A percentile compares a stretch with the other conserved stretches of the same genome.
Evolutionary conservation across 352 stramenopile genomes (phyloP).

Genomic region (Phytophthora sp.): DNA sequence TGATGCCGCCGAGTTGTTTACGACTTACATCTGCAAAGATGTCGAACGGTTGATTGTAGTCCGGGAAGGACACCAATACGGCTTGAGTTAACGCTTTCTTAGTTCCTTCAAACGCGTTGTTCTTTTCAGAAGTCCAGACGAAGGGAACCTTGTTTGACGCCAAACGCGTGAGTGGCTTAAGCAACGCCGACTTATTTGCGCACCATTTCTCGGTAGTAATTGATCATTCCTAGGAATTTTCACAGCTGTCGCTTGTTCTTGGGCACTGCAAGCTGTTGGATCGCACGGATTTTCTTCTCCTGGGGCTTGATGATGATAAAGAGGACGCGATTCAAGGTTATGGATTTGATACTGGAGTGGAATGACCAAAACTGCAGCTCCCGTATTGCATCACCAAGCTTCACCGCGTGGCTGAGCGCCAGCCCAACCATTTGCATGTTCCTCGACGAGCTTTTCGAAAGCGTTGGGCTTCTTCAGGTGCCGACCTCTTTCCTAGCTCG

Average conservation of each 20-base stretch:
- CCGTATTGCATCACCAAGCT: too few relatives aligned
- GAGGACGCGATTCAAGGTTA: too few relatives aligned
- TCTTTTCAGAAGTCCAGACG: conserved; percentile 4
- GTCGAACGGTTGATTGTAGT: neutral
- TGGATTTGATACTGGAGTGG: too few relatives aligned
- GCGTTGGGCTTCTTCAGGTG: too few relatives aligned
- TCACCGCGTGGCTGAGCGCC: too few relatives aligned
- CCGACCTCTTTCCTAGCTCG: too few relatives aligned
- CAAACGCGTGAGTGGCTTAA: neutral
- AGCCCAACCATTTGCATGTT: too few relatives aligned
- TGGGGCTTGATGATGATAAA: conserved; percentile 13
- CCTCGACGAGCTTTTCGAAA: too few relatives aligned
- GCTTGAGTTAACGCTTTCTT: conserved; percentile 11
- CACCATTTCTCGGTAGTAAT: conserved; percentile 17
- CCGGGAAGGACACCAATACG: conserved; percentile 5
- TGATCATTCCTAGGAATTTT: conserved; percentile 10
- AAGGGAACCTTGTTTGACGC: neutral
- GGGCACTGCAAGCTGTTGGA: neutral
- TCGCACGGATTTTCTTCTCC: conserved; percentile 6
- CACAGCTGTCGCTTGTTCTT: conserved; percentile 4
- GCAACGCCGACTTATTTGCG: conserved; percentile 4
- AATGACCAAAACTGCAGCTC: too few relatives aligned
- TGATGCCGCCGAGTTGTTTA: conserved; percentile 1
- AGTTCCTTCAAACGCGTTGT: neutral
- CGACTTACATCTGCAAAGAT: neutral